Evolutionary conservation across 768 basidiomycete species (phyloP).

Genomic region (Hemileccinum rubropunctum): DNA sequence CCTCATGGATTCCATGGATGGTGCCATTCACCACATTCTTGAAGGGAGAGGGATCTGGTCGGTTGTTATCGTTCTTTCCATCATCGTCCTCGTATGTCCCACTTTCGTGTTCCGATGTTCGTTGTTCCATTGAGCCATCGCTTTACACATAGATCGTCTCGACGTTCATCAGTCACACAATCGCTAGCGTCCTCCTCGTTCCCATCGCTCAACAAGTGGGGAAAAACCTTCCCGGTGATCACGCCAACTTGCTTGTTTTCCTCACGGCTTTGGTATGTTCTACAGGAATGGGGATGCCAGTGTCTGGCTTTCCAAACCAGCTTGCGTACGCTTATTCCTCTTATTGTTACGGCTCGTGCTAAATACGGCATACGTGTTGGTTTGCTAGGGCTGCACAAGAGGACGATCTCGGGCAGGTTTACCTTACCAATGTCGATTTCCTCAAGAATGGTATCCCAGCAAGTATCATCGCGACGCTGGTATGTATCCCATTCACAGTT

Average conservation of each 20-base stretch:
- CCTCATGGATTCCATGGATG: constrained; percentile 75
- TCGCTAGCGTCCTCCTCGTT: constrained; percentile 94
- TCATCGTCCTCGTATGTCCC: constrained; percentile 59
- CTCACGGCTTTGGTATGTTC: constrained; percentile 92
- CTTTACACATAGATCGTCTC: constrained; percentile 60
- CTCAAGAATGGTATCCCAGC: constrained; percentile 93
- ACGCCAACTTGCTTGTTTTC: constrained; percentile 85
- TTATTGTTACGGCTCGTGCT: not conserved
- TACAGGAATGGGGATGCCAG: constrained; percentile 97
- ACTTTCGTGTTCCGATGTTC: not conserved
- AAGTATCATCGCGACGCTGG: constrained; percentile 83
- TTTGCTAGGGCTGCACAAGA: constrained; percentile 78
- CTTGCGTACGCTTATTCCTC: constrained; percentile 64
- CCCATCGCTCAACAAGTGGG: constrained; percentile 94
- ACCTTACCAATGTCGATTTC: constrained; percentile 84
- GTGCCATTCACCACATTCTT: constrained; percentile 55
- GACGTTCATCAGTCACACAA: constrained; percentile 97
- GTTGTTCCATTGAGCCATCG: not conserved
- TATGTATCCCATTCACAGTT: constrained; percentile 29
- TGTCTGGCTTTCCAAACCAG: constrained; percentile 98
- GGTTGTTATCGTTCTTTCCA: constrained; percentile 69
- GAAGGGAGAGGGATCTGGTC: constrained; percentile 60
- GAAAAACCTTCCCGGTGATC: constrained; percentile 62
- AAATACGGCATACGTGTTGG: not conserved
- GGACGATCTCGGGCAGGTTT: constrained; percentile 89